phyloP scores from a whole-genome alignment of 371 early-diverging fungal genomes.

The Haplosporangium sp. region DNA sequence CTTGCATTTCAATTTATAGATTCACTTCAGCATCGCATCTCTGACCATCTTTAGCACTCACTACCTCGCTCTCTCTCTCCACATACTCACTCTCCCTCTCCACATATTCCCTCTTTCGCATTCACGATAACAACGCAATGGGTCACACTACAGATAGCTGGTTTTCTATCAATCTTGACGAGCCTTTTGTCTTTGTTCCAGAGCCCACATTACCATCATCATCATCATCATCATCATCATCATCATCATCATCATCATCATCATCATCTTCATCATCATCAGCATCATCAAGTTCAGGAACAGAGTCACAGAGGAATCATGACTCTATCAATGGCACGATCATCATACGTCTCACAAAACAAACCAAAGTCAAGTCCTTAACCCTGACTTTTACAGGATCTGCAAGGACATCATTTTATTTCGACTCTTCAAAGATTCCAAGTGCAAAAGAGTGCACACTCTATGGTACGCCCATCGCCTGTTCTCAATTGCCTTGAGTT shows the following conservation, averaged over 20 bases:
- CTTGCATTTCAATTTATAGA: neutral
- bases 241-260: constrained; percentile 5
- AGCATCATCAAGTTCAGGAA: neutral
- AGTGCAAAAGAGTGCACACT: constrained; percentile 24
- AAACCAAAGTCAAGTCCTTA: constrained; percentile 35
- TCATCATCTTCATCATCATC: neutral
- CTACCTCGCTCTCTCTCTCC: neutral
- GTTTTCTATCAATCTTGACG: constrained; percentile 34
- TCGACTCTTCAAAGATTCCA: constrained; percentile 33
- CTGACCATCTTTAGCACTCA: neutral
- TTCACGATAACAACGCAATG: constrained; percentile 7
- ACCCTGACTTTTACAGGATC: constrained; percentile 27
- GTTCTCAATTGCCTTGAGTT: neutral
- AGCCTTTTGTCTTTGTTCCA: constrained; percentile 28
- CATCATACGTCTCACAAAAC: constrained; percentile 30
- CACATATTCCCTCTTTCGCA: neutral
- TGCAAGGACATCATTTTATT: constrained; percentile 27
- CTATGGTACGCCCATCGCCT: constrained; percentile 12
- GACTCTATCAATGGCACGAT: constrained; percentile 23
- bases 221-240: neutral
- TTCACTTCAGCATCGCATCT: neutral
- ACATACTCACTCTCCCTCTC: neutral
- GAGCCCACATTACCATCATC: constrained; percentile 1
- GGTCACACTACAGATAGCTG: constrained; percentile 21
- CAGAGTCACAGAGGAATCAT: neutral